Base-by-base conservation (phyloP, 768 basidiomycete species). In the Exsudoporus frostii region DNA sequence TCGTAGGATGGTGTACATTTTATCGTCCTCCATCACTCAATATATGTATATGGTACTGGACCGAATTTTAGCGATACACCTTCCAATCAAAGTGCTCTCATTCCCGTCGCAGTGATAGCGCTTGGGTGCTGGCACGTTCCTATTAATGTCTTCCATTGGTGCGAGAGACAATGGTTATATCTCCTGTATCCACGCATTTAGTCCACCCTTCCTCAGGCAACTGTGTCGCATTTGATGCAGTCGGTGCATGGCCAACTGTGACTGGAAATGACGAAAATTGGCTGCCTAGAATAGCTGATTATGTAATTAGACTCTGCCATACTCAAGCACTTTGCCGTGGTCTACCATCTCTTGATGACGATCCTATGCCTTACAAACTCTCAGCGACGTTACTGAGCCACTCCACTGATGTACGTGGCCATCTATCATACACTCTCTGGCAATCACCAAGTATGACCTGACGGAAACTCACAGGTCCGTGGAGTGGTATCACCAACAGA, bases 1-100 rank as follows among this genome's bases (percentile, higher is more conserved):
- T 86, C 87, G 87, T 86, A 83, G 83, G 46, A 84, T 83, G 86
- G 88, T 86, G 85, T 74, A 90, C 88, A 90, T 86, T 72, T 65
- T 57, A 44, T 52, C 25, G 34, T 40, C 1, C 25, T 39, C 7
- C 11, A 20, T 25, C 32, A n/a, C n/a, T n/a, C n/a, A n/a, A n/a
- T n/a, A n/a, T n/a, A n/a, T n/a, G n/a, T n/a, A n/a, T n/a, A n/a
- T n/a, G n/a, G n/a, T 33, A 5, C 11, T 8, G 11, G 25, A 20
- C 19, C 3, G 25, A 25, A 27, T 17, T 4, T 10, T 33, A 17
- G 11, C 10, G 22, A 39, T 24, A 15, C 15, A 11, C 7, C 9
- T 25, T 25, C 25, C 25, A 25, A 25, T 6, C 25, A 3, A 25
- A 3, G 8, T 27, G 27, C 27, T 27, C 27, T 7, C 27, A 29